Base-by-base conservation (phyloP, 345 rosid species). In the Eucalyptus sp. region DNA sequence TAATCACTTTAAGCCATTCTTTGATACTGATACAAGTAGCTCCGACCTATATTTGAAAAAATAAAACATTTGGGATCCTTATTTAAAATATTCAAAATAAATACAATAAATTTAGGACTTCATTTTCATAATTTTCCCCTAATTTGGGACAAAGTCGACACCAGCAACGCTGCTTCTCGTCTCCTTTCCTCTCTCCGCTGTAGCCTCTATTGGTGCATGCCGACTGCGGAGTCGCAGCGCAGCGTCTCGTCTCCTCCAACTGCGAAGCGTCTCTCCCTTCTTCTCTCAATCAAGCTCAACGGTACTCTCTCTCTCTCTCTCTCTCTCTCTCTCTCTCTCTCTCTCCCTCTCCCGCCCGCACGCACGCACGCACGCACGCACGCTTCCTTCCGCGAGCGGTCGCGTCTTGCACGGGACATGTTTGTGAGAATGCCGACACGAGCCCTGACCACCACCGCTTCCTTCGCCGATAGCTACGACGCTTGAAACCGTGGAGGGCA, bases 1-100 rank as follows among this genome's bases (percentile, higher is more conserved):
- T 50, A 50, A 50, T 50, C 18, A 50, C 1, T 50, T 50, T 50
- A 50, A 2, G 6, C 51, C 6, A 1, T 48, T 50, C 2, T 2
- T 51, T 51, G 22, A 44, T 8, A 44, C 9, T 8, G 48, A 44
- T 44, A 44, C 3, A 2, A 44, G 48, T 44, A 8, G 3, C 1
- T 18, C 0, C 1, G 0, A 0, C 0, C 4, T 7, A 7, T 52
- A 7, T 52, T 18, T 52, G 24, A 18, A 52, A 51, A 52, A 3
- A 52, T 0, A 52, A 52, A 24, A 3, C 0, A 52, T 52, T 7
- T 52, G 24, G 4, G 13, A 0, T 52, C 4, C 4, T 18, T 52
- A 52, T 52, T 52, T 7, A 9, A 18, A 1, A 52, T 18, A 0
- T 52, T 0, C 4, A 2, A 51, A 50, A 17, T 8, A 8, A 54